These are phyloP conservation scores for Cladorrhinum samala DNA, from an alignment of 495 filamentous ascomycete genomes.

Conservation along the genomic window DNA sequence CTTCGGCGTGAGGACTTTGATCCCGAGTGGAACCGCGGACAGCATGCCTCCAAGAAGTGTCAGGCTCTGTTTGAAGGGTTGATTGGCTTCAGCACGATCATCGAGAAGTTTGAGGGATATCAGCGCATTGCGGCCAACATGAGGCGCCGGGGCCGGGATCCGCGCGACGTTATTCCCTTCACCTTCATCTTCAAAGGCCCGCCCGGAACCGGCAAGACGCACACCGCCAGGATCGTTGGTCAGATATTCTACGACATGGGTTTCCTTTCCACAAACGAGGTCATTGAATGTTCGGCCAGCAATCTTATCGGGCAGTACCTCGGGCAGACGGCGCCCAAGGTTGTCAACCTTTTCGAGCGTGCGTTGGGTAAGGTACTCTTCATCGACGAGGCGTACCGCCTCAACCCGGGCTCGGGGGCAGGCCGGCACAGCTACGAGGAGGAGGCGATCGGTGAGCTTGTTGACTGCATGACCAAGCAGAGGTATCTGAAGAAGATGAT, in stretches of 20 bases:
- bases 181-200: slow-evolving; percentile 32
- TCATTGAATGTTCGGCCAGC: slow-evolving; percentile 52
- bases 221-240: slow-evolving; percentile 60
- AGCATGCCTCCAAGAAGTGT: slow-evolving; percentile 37
- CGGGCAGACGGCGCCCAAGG: slow-evolving; percentile 55
- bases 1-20: slow-evolving; percentile 63
- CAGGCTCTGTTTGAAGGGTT: slow-evolving; percentile 51
- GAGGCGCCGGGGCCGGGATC: slow-evolving; percentile 49
- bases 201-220: slow-evolving; percentile 62
- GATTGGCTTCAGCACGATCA: slow-evolving; percentile 56
- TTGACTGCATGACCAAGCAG: slow-evolving; percentile 55
- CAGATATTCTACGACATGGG: slow-evolving; percentile 64
- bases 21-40: slow-evolving; percentile 50
- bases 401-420: slow-evolving; percentile 21
- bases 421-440: slow-evolving; percentile 38
- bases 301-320: slow-evolving; percentile 53
- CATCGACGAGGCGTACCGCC: slow-evolving; percentile 57
- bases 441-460: slow-evolving; percentile 62
- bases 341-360: slow-evolving; percentile 45
- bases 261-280: slow-evolving; percentile 45
- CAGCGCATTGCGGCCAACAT: slow-evolving; percentile 45
- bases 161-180: slow-evolving; percentile 29
- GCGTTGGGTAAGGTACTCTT: slow-evolving; percentile 55
- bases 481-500: slow-evolving; percentile 53
- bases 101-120: slow-evolving; percentile 54